A percentile compares a stretch with the other conserved stretches of the same genome.
Conservation (phyloP, 331 rosid genomes). For the Pyracantha coccinea region DNA sequence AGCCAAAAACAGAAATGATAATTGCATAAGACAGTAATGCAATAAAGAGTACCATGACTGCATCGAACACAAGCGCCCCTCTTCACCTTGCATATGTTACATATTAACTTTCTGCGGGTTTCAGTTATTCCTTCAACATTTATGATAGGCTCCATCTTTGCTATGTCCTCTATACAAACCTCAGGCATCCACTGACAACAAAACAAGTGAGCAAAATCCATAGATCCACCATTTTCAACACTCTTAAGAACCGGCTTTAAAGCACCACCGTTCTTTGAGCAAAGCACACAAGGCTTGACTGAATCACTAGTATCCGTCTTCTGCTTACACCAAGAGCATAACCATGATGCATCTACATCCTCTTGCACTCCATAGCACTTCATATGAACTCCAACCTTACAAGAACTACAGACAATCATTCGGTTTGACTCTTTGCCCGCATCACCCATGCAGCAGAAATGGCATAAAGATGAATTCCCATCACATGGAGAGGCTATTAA, state of each 20-base stretch:
- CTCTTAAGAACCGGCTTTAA: conserved; percentile 51
- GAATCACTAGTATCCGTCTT: conserved; percentile 35
- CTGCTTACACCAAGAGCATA: conserved; percentile 79
- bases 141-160: conserved; percentile 77
- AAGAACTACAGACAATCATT: conserved; percentile 53
- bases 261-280: conserved; percentile 92
- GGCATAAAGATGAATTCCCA: conserved; percentile 52
- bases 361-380: conserved; percentile 75
- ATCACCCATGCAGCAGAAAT: conserved; percentile 64
- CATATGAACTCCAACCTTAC: conserved; percentile 72
- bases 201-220: conserved; percentile 71
- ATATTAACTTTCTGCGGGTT: conserved; percentile 53
- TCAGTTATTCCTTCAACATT: conserved; percentile 66
- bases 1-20: conserved; percentile 23
- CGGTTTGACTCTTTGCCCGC: conserved; percentile 30
- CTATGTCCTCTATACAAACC: conserved; percentile 68
- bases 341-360: conserved; percentile 49
- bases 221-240: conserved; percentile 26
- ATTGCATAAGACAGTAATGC: conserved; percentile 24
- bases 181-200: conserved; percentile 94
- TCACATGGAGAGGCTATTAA: conserved; percentile 44
- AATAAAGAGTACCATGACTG: conserved; percentile 86
- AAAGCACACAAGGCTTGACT: conserved; percentile 65
- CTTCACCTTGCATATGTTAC: conserved; percentile 89
- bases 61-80: conserved; percentile 90